phyloP scores from a whole-genome alignment of 768 basidiomycete genomes.

The Termitomyces eurrhizus region DNA sequence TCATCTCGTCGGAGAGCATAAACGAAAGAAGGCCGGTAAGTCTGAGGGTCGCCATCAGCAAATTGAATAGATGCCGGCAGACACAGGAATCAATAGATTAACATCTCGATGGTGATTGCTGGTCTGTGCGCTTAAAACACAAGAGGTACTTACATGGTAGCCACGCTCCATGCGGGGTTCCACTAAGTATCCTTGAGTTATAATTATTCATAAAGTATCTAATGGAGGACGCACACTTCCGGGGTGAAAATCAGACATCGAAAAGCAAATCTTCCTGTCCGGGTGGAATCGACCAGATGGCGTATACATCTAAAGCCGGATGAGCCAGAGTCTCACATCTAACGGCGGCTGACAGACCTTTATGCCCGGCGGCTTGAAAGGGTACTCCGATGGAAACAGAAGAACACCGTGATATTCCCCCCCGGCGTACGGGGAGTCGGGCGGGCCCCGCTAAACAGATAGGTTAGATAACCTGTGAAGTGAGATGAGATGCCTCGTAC shows the following conservation, averaged over 20 bases:
- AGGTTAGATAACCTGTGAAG: constrained; percentile 12
- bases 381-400: constrained; percentile 91
- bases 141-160: constrained; percentile 71
- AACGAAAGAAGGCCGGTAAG: constrained; percentile 91
- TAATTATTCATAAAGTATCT: neutral
- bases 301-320: constrained; percentile 68
- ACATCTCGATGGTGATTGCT: constrained; percentile 6
- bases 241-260: constrained; percentile 95
- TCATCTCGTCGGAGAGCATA: constrained; percentile 96
- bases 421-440: constrained; percentile 85
- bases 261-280: constrained; percentile 96
- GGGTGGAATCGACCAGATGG: constrained; percentile 89
- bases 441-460: constrained; percentile 75
- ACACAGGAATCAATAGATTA: constrained; percentile 6
- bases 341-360: constrained; percentile 51
- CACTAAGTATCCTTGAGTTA: constrained; percentile 43
- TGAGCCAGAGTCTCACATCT: constrained; percentile 7
- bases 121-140: constrained; percentile 6
- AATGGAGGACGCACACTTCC: constrained; percentile 62
- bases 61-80: constrained; percentile 3
- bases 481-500: constrained; percentile 39
- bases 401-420: constrained; percentile 96
- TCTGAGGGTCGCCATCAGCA: constrained; percentile 36
- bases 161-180: constrained; percentile 96
- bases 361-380: constrained; percentile 95